phyloP scores from a whole-genome alignment of 2,329 filamentous ascomycete species.

The Talaromyces sp. region DNA sequence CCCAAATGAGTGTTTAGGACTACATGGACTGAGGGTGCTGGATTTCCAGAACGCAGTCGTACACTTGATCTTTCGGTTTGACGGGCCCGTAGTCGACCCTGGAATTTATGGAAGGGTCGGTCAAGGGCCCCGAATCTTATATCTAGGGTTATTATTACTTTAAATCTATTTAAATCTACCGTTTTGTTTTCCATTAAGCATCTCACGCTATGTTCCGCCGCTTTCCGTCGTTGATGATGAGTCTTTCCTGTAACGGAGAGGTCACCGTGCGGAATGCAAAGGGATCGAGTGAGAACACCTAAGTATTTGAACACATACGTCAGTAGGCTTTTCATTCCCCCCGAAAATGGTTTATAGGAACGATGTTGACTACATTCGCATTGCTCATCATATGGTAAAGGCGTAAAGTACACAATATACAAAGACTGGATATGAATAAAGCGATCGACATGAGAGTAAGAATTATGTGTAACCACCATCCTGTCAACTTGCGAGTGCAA shows the following conservation, averaged over 20 bases:
- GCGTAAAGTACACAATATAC: not conserved
- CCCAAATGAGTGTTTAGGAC: not conserved
- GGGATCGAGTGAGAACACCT: too few species aligned
- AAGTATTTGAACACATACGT: too few species aligned
- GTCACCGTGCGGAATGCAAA: too few species aligned
- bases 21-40: not conserved
- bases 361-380: conserved; percentile 20
- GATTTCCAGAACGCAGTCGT: not conserved
- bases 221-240: too few species aligned
- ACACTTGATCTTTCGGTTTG: not conserved
- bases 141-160: not conserved
- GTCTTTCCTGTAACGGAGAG: too few species aligned
- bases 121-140: not conserved
- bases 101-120: too few species aligned
- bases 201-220: too few species aligned
- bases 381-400: conserved; percentile 19
- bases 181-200: too few species aligned
- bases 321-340: too few species aligned
- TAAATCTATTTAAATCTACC: not conserved
- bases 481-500: not conserved
- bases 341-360: not conserved
- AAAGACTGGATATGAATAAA: not conserved
- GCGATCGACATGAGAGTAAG: not conserved
- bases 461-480: not conserved
- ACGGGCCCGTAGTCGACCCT: not conserved